phyloP scores from a whole-genome alignment of 176 grass and related monocot species.

The Aegilops tauschii region DNA sequence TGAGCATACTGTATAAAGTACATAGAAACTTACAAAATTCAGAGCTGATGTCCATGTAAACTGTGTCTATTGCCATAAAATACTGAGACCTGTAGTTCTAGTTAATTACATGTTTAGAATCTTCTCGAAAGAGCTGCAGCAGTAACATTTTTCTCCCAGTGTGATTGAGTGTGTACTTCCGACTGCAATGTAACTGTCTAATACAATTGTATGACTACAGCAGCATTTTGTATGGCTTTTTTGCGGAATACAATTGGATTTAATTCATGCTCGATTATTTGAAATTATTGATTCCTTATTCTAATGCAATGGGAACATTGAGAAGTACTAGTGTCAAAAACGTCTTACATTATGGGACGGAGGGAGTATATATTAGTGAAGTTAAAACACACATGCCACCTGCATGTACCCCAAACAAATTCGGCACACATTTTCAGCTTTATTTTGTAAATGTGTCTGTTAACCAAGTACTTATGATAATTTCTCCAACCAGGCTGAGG shows the following conservation, averaged over 20 bases:
- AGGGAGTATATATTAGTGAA: neutral
- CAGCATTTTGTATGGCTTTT: neutral
- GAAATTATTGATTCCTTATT: neutral
- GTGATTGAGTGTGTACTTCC: neutral
- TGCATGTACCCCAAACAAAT: neutral
- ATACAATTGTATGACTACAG: neutral
- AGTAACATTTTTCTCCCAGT: neutral
- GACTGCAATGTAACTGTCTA: neutral
- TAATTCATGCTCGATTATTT: neutral
- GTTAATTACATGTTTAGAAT: neutral
- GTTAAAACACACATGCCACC: neutral
- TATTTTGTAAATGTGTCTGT: neutral
- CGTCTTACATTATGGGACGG: too few relatives aligned
- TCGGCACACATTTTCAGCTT: neutral
- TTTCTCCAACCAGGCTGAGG: conserved; percentile 71
- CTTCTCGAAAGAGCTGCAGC: neutral
- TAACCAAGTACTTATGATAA: conserved; percentile 20
- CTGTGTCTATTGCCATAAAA: neutral
- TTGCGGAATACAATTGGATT: neutral
- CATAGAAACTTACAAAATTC: neutral
- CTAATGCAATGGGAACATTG: neutral
- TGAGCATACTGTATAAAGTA: neutral
- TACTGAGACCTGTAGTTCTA: neutral
- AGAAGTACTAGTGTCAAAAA: neutral
- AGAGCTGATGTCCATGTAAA: conserved; percentile 7